Evolutionary conservation across 2,329 filamentous ascomycete species (phyloP).

Genomic region (Bipolaris zeicola): DNA sequence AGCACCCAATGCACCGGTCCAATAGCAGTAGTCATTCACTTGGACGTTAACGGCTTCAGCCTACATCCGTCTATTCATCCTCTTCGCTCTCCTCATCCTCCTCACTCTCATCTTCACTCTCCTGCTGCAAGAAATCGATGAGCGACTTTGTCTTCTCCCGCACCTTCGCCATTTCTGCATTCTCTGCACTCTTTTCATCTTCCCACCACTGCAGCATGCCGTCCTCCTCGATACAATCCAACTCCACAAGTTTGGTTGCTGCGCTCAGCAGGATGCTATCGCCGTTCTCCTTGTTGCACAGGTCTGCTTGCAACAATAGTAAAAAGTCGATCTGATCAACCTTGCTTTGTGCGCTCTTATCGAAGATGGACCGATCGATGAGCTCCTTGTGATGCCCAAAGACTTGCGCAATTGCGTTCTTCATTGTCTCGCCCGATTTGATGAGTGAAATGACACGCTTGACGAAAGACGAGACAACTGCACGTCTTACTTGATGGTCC

Average conservation of each 20-base stretch:
- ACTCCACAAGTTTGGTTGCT: conserved; percentile 81
- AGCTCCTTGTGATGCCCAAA: conserved; percentile 62
- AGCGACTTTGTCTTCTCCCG: conserved; percentile 76
- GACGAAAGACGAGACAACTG: conserved; percentile 83
- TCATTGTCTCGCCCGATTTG: conserved; percentile 49
- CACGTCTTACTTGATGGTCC: conserved; percentile 83
- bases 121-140: conserved; percentile 80
- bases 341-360: conserved; percentile 58
- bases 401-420: conserved; percentile 50
- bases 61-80: conserved; percentile 31
- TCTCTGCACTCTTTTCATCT: conserved; percentile 70
- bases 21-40: background rate
- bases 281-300: conserved; percentile 68
- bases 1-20: background rate
- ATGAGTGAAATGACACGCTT: conserved; percentile 77
- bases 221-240: conserved; percentile 87
- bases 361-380: conserved; percentile 64
- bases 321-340: conserved; percentile 85
- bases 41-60: background rate
- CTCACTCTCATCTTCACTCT: conserved; percentile 71
- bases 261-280: conserved; percentile 74
- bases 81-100: conserved; percentile 66
- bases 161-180: conserved; percentile 71
- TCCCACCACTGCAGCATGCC: conserved; percentile 89
- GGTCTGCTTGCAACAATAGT: conserved; percentile 78